Percentiles rank a stretch among this genome's conserved stretches.
Conservation (phyloP, 2,329 filamentous ascomycete species). For the Podosphaera aphanis region DNA sequence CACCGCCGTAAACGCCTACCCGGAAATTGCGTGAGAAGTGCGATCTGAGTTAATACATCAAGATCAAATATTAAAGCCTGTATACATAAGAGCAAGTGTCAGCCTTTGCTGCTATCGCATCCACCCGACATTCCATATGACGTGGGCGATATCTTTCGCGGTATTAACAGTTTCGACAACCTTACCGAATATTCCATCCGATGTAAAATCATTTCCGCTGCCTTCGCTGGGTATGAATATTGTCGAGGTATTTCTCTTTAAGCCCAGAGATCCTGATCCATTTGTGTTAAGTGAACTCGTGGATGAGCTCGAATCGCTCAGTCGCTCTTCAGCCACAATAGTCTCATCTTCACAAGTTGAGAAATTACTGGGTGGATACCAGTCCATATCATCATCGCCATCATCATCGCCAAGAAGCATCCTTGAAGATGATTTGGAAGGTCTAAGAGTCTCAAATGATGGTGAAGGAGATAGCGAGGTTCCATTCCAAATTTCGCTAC, state of each 20-base stretch:
- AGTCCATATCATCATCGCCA: conserved; percentile 28
- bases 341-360: conserved; percentile 13
- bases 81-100: too few species aligned
- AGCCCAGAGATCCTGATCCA: conserved; percentile 17
- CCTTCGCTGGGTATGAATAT: conserved; percentile 84
- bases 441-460: conserved; percentile 61
- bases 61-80: too few species aligned
- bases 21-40: too few species aligned
- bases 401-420: conserved; percentile 33
- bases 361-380: conserved; percentile 18
- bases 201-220: conserved; percentile 34
- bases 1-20: too few species aligned
- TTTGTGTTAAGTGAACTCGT: conserved; percentile 17
- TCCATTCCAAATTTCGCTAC: conserved; percentile 22
- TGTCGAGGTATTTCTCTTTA: conserved; percentile 60
- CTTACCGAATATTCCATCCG: conserved; percentile 27
- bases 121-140: conserved; percentile 39
- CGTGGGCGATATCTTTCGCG: conserved; percentile 44
- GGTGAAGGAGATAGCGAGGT: conserved; percentile 33
- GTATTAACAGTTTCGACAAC: conserved; percentile 31
- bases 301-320: conserved; percentile 15
- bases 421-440: conserved; percentile 33
- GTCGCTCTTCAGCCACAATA: conserved; percentile 11
- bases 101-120: conserved; percentile 7
- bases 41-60: too few species aligned